Evolutionary conservation across 805 yeast species (phyloP).

Genomic region (Saccharomycopsis schoenii): DNA sequence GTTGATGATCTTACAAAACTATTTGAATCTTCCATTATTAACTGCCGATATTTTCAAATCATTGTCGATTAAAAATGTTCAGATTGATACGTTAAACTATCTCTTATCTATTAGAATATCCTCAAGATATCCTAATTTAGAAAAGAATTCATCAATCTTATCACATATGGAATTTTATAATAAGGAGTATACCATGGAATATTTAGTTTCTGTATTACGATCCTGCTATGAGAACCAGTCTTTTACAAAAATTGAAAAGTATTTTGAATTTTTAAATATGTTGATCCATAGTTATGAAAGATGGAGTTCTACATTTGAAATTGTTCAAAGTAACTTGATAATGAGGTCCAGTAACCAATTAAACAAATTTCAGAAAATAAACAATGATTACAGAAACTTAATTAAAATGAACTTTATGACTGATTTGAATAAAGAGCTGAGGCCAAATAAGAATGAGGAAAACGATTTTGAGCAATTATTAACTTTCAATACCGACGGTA

Average conservation of each 20-base stretch:
- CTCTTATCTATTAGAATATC: constrained; percentile 8
- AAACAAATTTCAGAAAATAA: constrained; percentile 2
- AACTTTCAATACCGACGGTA: constrained; percentile 9
- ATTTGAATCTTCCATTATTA: constrained; percentile 5
- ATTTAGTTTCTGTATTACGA: constrained; percentile 8
- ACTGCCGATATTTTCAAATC: constrained; percentile 1
- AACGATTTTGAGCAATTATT: constrained; percentile 1
- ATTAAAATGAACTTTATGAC: constrained; percentile 4
- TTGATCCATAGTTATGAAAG: constrained; percentile 12
- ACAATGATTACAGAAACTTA: constrained; percentile 4
- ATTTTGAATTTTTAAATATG: constrained; percentile 12
- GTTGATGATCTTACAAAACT: constrained; percentile 15
- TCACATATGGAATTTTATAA: constrained; percentile 6
- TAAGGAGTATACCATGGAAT: constrained; percentile 2
- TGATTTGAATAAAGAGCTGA: not conserved
- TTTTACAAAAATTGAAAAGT: constrained; percentile 16
- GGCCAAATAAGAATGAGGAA: not conserved
- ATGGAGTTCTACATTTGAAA: constrained; percentile 1
- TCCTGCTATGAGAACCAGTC: constrained; percentile 11
- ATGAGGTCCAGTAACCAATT: not conserved
- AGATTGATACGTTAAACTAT: constrained; percentile 16
- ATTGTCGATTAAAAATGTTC: constrained; percentile 12
- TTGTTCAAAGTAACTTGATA: not conserved
- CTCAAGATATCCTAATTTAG: constrained; percentile 7
- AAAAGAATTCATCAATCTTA: not conserved